Percentiles rank a stretch among this genome's conserved stretches.
Evolutionary conservation across 1,284 basidiomycete genomes (phyloP).

Genomic region (Pseudozyma thailandica): DNA sequence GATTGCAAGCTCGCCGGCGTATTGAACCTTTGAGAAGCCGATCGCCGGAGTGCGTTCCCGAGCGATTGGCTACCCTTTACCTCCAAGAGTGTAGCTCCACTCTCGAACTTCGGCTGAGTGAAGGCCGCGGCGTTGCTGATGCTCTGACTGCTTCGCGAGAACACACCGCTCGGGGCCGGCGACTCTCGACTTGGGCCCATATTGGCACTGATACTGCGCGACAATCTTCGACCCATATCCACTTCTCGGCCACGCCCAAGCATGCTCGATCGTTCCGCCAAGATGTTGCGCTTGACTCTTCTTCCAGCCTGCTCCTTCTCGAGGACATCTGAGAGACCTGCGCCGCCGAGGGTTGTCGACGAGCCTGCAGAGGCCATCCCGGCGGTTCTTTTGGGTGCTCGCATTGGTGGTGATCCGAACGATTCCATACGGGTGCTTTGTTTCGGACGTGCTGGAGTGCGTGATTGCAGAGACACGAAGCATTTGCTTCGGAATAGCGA

Average conservation of each 20-base stretch:
- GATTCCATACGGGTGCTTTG: constrained; percentile 12
- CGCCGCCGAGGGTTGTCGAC: neutral
- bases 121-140: too few species aligned
- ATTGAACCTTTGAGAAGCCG: constrained; percentile 7
- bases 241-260: constrained; percentile 44
- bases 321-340: constrained; percentile 33
- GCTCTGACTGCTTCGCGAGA: constrained; percentile 26
- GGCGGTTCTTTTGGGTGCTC: constrained; percentile 15
- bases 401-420: constrained; percentile 21
- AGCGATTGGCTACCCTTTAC: neutral
- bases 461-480: constrained; percentile 52
- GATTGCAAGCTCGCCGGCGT: constrained; percentile 6
- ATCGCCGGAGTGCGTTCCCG: neutral
- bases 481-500: constrained; percentile 57
- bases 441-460: constrained; percentile 33
- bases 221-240: constrained; percentile 35
- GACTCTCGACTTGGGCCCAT: constrained; percentile 13
- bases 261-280: constrained; percentile 22
- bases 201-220: constrained; percentile 43
- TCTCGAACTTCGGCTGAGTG: constrained; percentile 1
- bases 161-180: constrained; percentile 21
- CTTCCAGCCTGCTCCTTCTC: constrained; percentile 40
- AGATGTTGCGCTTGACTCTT: constrained; percentile 21
- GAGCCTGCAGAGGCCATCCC: constrained; percentile 1
- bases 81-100: neutral